phyloP scores from a whole-genome alignment of 345 rosid genomes.

The Arabidopsis arenosa region DNA sequence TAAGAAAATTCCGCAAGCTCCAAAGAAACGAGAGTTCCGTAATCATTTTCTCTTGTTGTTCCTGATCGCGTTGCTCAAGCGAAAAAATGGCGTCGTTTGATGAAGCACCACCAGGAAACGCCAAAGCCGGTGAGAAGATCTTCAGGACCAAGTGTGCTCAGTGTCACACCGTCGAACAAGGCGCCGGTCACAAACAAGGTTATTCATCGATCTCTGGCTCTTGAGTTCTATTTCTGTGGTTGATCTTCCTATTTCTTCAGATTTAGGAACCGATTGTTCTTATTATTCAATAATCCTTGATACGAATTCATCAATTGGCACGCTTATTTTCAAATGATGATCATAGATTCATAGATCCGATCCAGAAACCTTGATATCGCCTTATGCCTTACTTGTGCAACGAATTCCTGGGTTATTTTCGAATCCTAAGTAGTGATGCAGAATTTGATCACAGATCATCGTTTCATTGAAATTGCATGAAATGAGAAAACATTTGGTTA shows the following conservation, averaged over 20 bases:
- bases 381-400: not conserved
- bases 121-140: slow-evolving; percentile 70
- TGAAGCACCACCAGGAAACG: slow-evolving; percentile 67
- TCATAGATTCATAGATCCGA: slow-evolving; percentile 39
- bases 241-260: not conserved
- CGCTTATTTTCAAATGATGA: no score
- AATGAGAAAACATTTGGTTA: not conserved
- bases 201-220: slow-evolving; percentile 25
- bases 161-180: slow-evolving; percentile 71
- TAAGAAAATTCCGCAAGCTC: slow-evolving; percentile 25
- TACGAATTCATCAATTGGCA: no score
- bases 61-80: slow-evolving; percentile 5
- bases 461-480: not conserved
- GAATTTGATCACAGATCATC: not conserved
- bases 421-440: not conserved
- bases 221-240: not conserved
- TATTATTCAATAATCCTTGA: not conserved
- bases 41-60: slow-evolving; percentile 20
- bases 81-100: slow-evolving; percentile 63
- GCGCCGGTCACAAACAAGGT: slow-evolving; percentile 78
- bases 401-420: not conserved
- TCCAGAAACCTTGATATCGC: not conserved
- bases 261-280: no score
- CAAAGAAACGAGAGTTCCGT: slow-evolving; percentile 29
- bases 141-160: slow-evolving; percentile 74